A percentile compares a stretch with the other conserved stretches of the same genome.
Conservation (phyloP, 2,329 filamentous ascomycete genomes). For the Ophiostoma perfectum region DNA sequence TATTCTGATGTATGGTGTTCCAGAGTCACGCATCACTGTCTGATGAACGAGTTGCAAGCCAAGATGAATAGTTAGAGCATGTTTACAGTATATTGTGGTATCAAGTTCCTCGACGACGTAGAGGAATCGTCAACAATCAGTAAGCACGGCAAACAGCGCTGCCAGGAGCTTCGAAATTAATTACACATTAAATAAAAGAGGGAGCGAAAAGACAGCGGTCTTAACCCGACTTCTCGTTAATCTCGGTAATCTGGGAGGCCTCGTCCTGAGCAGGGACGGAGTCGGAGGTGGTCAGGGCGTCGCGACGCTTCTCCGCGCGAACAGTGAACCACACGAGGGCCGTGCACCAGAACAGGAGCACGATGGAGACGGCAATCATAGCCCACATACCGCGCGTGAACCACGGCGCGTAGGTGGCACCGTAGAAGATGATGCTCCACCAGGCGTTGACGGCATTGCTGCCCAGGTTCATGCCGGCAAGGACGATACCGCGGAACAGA, state of each 20-base stretch:
- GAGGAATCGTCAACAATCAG: background rate
- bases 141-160: background rate
- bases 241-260: conserved; percentile 13
- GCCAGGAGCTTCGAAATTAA: background rate
- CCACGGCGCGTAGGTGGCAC: conserved; percentile 59
- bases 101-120: background rate
- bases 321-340: conserved; percentile 44
- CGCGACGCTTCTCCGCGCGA: conserved; percentile 21
- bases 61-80: background rate
- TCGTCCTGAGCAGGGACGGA: conserved; percentile 1
- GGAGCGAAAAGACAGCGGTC: background rate
- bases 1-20: background rate
- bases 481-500: conserved; percentile 58
- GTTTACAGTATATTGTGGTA: background rate
- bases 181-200: conserved; percentile 2
- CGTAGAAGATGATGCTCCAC: conserved; percentile 69
- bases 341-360: conserved; percentile 54
- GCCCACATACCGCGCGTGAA: conserved; percentile 67
- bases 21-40: no score
- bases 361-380: conserved; percentile 61
- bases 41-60: background rate
- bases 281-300: background rate
- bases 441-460: conserved; percentile 65
- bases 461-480: conserved; percentile 66
- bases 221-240: conserved; percentile 38